phyloP scores from a whole-genome alignment of 768 basidiomycete genomes.

The Tylopilus balloui region DNA sequence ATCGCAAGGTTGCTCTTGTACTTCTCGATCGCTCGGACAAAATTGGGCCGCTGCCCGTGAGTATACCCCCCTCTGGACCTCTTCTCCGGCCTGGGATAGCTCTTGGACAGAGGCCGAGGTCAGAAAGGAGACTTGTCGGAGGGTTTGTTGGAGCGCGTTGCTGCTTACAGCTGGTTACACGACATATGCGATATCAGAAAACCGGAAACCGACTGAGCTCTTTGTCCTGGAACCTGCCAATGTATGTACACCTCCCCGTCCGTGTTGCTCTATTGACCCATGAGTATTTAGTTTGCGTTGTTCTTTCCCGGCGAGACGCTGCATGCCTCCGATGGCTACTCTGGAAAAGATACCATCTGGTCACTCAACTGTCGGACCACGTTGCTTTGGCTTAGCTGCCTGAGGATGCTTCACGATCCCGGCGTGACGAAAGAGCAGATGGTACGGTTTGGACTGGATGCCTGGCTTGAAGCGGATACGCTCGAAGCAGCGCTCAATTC shows the following conservation, averaged over 20 bases:
- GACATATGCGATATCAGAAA: conserved; percentile 50
- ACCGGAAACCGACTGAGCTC: conserved; percentile 39
- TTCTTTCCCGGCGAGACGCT: conserved; percentile 72
- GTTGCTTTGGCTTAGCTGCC: conserved; percentile 70
- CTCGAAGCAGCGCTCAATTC: conserved; percentile 59
- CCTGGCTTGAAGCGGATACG: conserved; percentile 67
- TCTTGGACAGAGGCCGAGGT: conserved; percentile 60
- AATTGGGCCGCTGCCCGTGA: conserved; percentile 49
- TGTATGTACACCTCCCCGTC: conserved; percentile 35
- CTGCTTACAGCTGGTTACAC: conserved; percentile 60
- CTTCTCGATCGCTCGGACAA: conserved; percentile 45
- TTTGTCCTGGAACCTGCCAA: conserved; percentile 64
- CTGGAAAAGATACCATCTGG: conserved; percentile 67
- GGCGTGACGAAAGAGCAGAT: conserved; percentile 44
- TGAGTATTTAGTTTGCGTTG: conserved; percentile 51
- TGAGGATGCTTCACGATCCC: conserved; percentile 50
- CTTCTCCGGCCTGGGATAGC: conserved; percentile 60
- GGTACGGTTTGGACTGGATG: conserved; percentile 57
- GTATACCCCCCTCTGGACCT: conserved; percentile 58
- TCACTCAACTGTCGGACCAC: conserved; percentile 67
- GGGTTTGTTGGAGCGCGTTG: conserved; percentile 71
- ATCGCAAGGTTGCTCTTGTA: conserved; percentile 43
- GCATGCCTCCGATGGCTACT: conserved; percentile 23
- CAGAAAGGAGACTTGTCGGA: conserved; percentile 64
- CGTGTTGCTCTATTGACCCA: conserved; percentile 1